Conservation (phyloP, 2,329 filamentous ascomycete species). For the Amylocarpus encephaloides region DNA sequence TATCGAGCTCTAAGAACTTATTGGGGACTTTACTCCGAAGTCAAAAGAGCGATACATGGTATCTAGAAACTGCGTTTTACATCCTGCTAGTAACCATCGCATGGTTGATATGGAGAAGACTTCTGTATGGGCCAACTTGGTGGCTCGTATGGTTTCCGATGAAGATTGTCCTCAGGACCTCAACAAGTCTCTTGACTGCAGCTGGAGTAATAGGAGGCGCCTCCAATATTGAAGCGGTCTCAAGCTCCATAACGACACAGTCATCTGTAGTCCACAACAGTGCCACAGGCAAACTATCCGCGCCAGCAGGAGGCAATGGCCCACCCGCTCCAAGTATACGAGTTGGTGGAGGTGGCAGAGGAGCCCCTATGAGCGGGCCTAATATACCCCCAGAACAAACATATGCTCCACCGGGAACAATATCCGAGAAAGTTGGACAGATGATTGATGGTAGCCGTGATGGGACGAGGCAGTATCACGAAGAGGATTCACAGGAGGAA, state of each 20-base stretch:
- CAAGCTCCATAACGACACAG: constrained; percentile 19
- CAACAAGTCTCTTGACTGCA: constrained; percentile 48
- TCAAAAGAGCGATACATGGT: constrained; percentile 98
- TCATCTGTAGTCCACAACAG: constrained; percentile 18
- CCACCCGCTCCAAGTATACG: constrained; percentile 39
- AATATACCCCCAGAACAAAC: constrained; percentile 8
- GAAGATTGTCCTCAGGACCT: constrained; percentile 56
- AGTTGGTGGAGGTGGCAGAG: constrained; percentile 37
- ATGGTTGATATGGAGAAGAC: constrained; percentile 80
- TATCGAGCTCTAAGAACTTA: constrained; percentile 67
- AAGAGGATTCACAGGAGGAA: constrained; percentile 28
- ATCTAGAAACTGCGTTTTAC: constrained; percentile 84
- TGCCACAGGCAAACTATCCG: constrained; percentile 16
- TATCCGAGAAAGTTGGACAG: constrained; percentile 49
- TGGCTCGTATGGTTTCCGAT: constrained; percentile 82
- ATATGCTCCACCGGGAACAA: constrained; percentile 27
- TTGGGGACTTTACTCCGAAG: constrained; percentile 74
- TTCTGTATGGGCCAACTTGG: constrained; percentile 84
- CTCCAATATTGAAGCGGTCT: constrained; percentile 5
- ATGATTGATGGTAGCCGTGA: constrained; percentile 40
- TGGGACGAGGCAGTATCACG: constrained; percentile 28
- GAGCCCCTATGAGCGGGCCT: constrained; percentile 17
- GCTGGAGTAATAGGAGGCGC: constrained; percentile 35
- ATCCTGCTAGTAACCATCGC: constrained; percentile 68
- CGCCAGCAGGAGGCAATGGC: constrained; percentile 7